phyloP scores from a whole-genome alignment of 345 rosid species.

The Bruguiera gymnorhiza region DNA sequence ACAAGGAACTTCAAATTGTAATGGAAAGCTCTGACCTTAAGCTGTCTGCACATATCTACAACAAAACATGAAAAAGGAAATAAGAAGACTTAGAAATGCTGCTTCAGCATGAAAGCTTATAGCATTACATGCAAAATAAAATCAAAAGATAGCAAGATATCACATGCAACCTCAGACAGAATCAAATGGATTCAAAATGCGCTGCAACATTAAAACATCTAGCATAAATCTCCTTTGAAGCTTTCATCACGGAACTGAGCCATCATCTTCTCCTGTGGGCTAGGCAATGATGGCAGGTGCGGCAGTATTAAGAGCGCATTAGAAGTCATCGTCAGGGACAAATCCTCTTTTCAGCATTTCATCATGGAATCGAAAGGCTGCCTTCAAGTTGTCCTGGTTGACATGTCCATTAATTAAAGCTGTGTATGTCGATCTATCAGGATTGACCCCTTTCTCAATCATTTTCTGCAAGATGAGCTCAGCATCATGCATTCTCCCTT shows the following conservation, averaged over 20 bases:
- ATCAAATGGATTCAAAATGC: not conserved
- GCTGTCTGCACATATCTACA: not conserved
- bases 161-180: not conserved
- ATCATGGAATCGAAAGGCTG: conserved; percentile 77
- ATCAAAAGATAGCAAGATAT: not conserved
- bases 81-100: not conserved
- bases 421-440: conserved; percentile 64
- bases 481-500: conserved; percentile 75
- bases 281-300: conserved; percentile 32
- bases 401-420: conserved; percentile 79
- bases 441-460: conserved; percentile 57
- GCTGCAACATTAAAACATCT: conserved; percentile 22
- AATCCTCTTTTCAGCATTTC: conserved; percentile 83
- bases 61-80: not conserved
- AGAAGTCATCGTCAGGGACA: conserved; percentile 57
- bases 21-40: not conserved
- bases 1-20: not conserved
- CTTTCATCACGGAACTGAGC: conserved; percentile 65
- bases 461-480: conserved; percentile 55
- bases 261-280: conserved; percentile 43
- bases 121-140: not conserved
- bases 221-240: conserved; percentile 58
- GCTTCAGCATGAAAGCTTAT: not conserved
- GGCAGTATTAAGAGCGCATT: not conserved
- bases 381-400: conserved; percentile 61